Percentiles rank a stretch among this genome's conserved stretches.
These are phyloP conservation scores for Acacia concinna DNA, from an alignment of 331 rosid genomes.

Conservation along the genomic window DNA sequence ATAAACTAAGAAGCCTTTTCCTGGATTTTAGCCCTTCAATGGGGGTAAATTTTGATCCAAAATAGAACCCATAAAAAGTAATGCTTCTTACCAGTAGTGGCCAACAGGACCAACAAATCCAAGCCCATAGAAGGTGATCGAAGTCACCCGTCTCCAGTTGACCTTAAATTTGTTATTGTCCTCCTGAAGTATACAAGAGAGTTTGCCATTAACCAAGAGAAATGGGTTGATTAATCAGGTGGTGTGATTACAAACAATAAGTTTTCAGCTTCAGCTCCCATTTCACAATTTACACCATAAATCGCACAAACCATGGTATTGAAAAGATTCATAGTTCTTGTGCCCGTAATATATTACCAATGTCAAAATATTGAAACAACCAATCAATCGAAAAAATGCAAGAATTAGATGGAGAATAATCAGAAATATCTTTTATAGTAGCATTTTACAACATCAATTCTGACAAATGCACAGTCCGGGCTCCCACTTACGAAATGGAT, in stretches of 20 bases:
- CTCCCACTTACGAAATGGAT: not conserved
- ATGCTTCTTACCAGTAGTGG: slow-evolving; percentile 55
- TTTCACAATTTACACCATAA: not conserved
- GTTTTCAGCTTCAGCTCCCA: not conserved
- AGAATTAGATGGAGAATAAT: not conserved
- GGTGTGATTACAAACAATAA: not conserved
- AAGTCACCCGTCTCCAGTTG: slow-evolving; percentile 61
- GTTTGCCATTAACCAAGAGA: not conserved
- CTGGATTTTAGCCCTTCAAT: not conserved
- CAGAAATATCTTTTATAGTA: not conserved
- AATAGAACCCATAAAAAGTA: not conserved
- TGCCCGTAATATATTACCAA: not conserved
- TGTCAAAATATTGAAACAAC: not conserved
- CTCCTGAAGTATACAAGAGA: slow-evolving; percentile 31
- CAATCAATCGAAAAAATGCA: not conserved
- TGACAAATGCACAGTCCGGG: not conserved
- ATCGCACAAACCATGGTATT: not conserved
- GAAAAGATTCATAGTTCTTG: not conserved
- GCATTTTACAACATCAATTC: not conserved
- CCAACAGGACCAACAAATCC: slow-evolving; percentile 72
- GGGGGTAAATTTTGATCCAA: not conserved
- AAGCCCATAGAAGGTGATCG: slow-evolving; percentile 56
- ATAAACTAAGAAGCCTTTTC: not conserved
- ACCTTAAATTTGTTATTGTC: slow-evolving; percentile 42
- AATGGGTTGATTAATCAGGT: not conserved